These are phyloP conservation scores for Pseudogymnoascus sp. DNA, from an alignment of 2,329 filamentous ascomycete species.

Conservation along the genomic window DNA sequence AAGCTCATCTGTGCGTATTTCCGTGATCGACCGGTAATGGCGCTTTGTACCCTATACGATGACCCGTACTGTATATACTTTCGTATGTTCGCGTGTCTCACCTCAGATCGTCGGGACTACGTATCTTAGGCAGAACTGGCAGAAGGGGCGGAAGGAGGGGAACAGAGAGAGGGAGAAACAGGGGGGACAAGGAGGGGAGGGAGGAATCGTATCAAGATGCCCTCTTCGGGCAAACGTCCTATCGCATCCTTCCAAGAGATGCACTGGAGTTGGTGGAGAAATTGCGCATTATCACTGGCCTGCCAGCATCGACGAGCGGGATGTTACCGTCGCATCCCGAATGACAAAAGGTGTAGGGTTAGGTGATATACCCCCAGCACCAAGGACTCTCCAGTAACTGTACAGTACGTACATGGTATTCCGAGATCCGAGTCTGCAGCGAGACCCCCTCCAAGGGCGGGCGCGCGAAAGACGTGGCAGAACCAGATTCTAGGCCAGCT, in stretches of 20 bases:
- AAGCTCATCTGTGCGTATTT: not conserved
- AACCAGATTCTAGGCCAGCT: not conserved
- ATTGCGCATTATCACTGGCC: not conserved
- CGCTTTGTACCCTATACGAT: slow-evolving; percentile 1
- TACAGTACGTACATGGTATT: not conserved
- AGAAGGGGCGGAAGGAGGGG: not conserved
- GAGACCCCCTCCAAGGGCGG: not conserved
- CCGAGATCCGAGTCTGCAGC: not conserved
- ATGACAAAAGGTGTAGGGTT: not conserved
- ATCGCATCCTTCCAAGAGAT: not conserved
- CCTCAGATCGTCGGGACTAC: not conserved
- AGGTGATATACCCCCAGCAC: not conserved
- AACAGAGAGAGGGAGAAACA: not conserved
- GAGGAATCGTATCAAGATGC: not conserved
- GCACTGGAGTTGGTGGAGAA: not conserved
- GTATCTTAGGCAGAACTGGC: not conserved
- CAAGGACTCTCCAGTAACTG: not conserved
- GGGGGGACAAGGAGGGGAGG: not conserved
- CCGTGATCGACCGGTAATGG: not conserved
- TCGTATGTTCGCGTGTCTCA: not conserved
- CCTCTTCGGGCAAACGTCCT: not conserved
- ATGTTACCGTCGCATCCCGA: not conserved
- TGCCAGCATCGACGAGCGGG: not conserved
- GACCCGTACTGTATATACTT: not conserved
- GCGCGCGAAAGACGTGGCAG: not conserved